A percentile compares a stretch with the other conserved stretches of the same genome.
Evolutionary conservation across 768 basidiomycete species (phyloP).

Genomic region (Amanita subjunquillea): DNA sequence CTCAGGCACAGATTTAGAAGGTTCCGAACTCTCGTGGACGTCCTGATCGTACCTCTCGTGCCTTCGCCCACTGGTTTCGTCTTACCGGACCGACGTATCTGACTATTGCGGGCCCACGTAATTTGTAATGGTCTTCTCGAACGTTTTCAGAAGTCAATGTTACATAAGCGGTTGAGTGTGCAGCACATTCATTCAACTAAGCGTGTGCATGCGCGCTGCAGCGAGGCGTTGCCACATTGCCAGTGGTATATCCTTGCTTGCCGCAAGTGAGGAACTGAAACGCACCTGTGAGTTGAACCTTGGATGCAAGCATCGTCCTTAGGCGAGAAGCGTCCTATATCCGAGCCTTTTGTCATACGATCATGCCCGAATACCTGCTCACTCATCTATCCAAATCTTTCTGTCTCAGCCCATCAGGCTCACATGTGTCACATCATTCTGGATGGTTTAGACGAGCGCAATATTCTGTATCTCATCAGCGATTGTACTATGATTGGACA

Average conservation of each 20-base stretch:
- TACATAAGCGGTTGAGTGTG: not conserved
- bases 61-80: not conserved
- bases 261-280: not conserved
- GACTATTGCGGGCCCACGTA: not conserved
- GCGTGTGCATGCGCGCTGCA: not conserved
- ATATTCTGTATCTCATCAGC: not conserved
- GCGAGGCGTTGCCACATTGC: not conserved
- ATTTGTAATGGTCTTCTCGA: not conserved
- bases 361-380: not conserved
- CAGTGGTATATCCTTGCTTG: not conserved
- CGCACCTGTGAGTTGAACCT: no score
- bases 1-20: slow-evolving; percentile 3
- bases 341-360: not conserved
- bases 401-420: no score
- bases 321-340: no score
- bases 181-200: not conserved
- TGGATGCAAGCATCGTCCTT: no score
- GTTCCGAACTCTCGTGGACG: not conserved
- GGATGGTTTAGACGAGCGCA: no score
- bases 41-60: slow-evolving; percentile 4
- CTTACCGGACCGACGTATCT: not conserved
- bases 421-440: not conserved
- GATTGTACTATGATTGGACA: not conserved
- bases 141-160: not conserved
- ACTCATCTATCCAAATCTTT: not conserved